Evolutionary conservation across 805 yeast species (phyloP), one percentile per base, ranked within the genome.

Genomic region (Yamadazyma philogaea): DNA sequence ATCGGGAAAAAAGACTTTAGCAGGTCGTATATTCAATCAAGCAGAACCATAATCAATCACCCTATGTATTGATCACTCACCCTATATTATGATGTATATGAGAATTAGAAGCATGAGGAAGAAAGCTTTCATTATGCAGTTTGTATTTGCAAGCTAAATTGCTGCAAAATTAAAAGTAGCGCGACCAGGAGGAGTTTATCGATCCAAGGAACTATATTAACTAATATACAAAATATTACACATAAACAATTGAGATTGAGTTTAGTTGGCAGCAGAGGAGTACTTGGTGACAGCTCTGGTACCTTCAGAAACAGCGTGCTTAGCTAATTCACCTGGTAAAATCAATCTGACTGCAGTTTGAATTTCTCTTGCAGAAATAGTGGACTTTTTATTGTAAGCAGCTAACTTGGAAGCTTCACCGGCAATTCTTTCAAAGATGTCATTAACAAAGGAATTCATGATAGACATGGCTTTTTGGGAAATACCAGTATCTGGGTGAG

Each of bases 401-500:
- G 97, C 97, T 63, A 91, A 83, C 77, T 90, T 91, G 56, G 97
- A 90, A 61, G 97, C 96, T 78, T 90, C 97, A 61, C 91, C 74
- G 60, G 97, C 97, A 61, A 91, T 86, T 80, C 98, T 90, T 79
- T 90, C 97, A 67, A 90, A 91, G 68, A 90, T 88, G 75, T 91
- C 97, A 77, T 89, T 90, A 59, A 91, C 97, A 61, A 91, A 91
- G 34, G 97, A 91, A 86, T 91, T 91, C 91, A 91, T 84, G 72
- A 91, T 91, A 55, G 96, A 88, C 96, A 91, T 91, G 54, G 98
- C 96, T 70, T 88, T 87, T 77, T 89, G 96, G 60, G 98, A 90
- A 70, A 91, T 91, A 87, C 97, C 98, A 52, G 98, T 91, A 72
- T 91, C 97, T 72, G 97, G 98, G 76, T 91, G 98, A 51, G 97